Evolutionary conservation across 164 flowering plant species (phyloP), one percentile per base, ranked within the genome.

Genomic region (Tetrastigma voinierianum): DNA sequence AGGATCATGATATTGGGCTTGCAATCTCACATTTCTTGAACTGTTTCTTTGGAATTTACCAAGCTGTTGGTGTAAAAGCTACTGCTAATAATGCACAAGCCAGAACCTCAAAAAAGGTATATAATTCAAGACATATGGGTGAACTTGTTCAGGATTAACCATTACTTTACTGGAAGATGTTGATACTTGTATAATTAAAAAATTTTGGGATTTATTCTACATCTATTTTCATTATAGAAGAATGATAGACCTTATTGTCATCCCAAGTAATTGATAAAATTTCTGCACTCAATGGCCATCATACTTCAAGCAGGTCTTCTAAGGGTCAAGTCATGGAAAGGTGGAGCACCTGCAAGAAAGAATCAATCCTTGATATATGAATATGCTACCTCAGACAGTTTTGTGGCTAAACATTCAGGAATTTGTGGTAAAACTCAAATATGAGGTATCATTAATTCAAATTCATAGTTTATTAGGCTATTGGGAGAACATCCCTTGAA

Each of bases 371-470:
- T 82, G n/a, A 12, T 86, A 80, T 77, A 65, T 70, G 76, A 81
- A n/a, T n/a, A 67, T 67, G 59, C 88, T 18, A 81, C 83, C 66
- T 83, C 96, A 51, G 91, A 85, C 8, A 67, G 75, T n/a, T 59
- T 69, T 96, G n/a, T 96, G 99, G 99, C 77, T 82, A 71, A 92
- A 90, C 61, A 87, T 96, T 72, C 72, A 76, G 47, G 96, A 86
- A 64, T 89, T 96, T 69, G 86, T n/a, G n/a, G 86, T 96, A 59
- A 91, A 87, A 72, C 66, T 74, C 59, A 96, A 96, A 75, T 93
- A 96, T 83, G 84, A 88, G 99, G 99, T 96, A 82, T 62, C n/a
- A 10, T 21, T 18, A 65, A 57, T 46, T 51, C 21, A 43, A 48
- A 25, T 25, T 43, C 17, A 49, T 55, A 7, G 3, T 32, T 4